phyloP scores from a whole-genome alignment of 129 eudicot species.

The Ambrosia trifida region DNA sequence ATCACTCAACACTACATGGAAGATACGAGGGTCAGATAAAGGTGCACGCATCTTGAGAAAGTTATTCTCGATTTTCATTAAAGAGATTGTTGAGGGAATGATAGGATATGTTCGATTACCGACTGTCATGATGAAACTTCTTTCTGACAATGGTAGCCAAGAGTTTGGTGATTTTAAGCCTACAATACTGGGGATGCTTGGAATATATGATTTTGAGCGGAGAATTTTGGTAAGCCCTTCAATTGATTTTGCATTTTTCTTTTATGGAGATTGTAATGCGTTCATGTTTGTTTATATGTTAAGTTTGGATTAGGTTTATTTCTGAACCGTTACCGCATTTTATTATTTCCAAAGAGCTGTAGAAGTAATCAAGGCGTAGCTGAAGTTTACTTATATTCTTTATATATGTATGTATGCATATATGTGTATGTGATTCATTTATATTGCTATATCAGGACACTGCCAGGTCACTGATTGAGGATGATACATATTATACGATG shows the following conservation, averaged over 20 bases:
- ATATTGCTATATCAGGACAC: constrained; percentile 60
- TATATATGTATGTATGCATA: background rate
- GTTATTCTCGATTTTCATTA: constrained; percentile 67
- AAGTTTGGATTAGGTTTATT: background rate
- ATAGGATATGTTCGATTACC: constrained; percentile 84
- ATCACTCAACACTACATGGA: constrained; percentile 53
- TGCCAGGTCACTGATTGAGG: constrained; percentile 85
- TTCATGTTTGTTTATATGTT: constrained; percentile 5
- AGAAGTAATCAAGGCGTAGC: background rate
- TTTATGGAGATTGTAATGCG: background rate
- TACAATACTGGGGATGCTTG: constrained; percentile 96
- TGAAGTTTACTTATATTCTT: background rate
- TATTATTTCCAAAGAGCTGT: background rate
- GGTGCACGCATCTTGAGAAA: constrained; percentile 61
- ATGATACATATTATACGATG: constrained; percentile 86
- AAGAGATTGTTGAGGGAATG: constrained; percentile 97
- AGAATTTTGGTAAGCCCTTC: constrained; percentile 66
- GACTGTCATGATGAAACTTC: constrained; percentile 81
- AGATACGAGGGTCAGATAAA: constrained; percentile 53
- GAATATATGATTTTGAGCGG: constrained; percentile 88
- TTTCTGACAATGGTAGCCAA: constrained; percentile 81
- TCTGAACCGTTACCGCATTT: background rate
- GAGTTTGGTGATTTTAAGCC: constrained; percentile 95
- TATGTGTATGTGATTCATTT: constrained; percentile 13
- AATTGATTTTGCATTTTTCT: background rate